A percentile compares a stretch with the other conserved stretches of the same genome.
These are phyloP conservation scores for Suillus luteus DNA, from an alignment of 768 basidiomycete species.

Conservation along the genomic window DNA sequence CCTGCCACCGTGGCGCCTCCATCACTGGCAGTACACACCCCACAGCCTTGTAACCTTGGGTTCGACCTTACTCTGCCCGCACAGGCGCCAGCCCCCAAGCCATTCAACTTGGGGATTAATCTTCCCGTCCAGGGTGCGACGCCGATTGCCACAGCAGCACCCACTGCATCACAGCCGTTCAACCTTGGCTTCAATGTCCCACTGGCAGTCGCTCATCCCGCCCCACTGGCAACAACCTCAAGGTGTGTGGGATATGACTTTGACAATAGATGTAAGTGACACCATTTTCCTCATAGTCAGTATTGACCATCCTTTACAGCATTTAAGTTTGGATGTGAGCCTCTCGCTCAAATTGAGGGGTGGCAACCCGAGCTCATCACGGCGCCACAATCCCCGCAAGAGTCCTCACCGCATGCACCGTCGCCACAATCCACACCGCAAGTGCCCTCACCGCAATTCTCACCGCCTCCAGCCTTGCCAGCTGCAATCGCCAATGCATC, in stretches of 20 bases:
- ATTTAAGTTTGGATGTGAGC: neutral
- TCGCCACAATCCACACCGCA: neutral
- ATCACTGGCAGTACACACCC: neutral
- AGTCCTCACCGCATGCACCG: neutral
- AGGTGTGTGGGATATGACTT: neutral
- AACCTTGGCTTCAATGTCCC: neutral
- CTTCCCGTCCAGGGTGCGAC: neutral
- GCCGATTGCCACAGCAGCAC: no score
- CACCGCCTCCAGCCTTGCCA: no score
- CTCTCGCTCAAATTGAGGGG: neutral
- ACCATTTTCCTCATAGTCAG: neutral
- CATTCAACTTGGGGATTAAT: neutral
- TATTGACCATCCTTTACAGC: neutral
- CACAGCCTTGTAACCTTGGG: neutral
- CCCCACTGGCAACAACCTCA: neutral
- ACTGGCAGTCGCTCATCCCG: neutral
- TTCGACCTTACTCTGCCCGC: neutral
- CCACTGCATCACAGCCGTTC: neutral
- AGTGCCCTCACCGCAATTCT: no score
- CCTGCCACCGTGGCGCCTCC: neutral
- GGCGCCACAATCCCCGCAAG: neutral
- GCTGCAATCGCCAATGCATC: no score
- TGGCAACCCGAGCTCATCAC: neutral
- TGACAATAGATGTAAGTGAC: neutral
- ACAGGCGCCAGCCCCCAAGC: neutral